Evolutionary conservation across 345 rosid species (phyloP), one percentile per base, ranked within the genome.

Genomic region (Mallotus nudiflorus): DNA sequence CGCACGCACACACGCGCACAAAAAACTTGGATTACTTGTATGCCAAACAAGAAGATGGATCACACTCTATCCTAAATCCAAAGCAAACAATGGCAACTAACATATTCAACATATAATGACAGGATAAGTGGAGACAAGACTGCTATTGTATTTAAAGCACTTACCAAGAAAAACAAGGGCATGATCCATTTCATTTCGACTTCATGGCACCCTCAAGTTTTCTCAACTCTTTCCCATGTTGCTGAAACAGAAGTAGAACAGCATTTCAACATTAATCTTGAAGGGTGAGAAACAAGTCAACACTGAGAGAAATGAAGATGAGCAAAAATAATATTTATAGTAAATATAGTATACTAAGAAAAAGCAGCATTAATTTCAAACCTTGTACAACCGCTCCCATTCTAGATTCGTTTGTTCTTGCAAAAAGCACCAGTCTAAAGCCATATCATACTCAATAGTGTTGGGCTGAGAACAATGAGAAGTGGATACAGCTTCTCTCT

Each of bases 391-490:
- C 3, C 14, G 66, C 68, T 71, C 69, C 87, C 78, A 73, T 14
- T 75, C 67, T 10, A 27, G 53, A 18, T 88, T 80, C 14, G 67
- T 65, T 81, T 84, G 87, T 61, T 85, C 85, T 72, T 77, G 85
- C 52, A 69, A 85, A 70, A 91, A 73, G 56, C 82, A 73, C 99
- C 99, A 96, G 13, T 88, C 98, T 81, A 87, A 50, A 22, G 98
- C 96, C 97, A 92, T 80, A 40, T 92, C 97, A 82, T 78, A 91
- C 78, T 88, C 98, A 74, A 92, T 66, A 33, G 87, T 89, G 77
- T 96, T 96, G 14, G 91, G 88, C 77, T 96, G 98, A 75, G 97
- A 83, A 75, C 85, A 87, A 83, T 89, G 99, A 37, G 99, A 89
- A 58, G 95, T 91, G 78, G 97, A 84, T 62, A 91, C 85, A 1